These are phyloP conservation scores for Aureobasidium leucospermi DNA, from an alignment of 2,329 filamentous ascomycete species.

Conservation along the genomic window DNA sequence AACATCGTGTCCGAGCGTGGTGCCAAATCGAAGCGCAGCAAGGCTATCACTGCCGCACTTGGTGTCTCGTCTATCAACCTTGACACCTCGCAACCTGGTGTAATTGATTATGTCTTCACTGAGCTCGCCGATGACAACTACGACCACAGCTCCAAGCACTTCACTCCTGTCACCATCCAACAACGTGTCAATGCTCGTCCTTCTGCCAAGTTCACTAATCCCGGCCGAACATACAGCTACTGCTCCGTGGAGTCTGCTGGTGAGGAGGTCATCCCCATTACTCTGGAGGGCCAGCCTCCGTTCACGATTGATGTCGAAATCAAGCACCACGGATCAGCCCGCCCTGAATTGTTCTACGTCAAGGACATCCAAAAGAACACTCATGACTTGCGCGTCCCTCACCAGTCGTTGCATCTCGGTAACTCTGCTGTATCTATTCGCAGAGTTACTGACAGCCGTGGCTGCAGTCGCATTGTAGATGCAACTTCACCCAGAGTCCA, in stretches of 20 bases:
- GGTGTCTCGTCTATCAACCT: constrained; percentile 72
- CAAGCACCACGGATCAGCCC: constrained; percentile 76
- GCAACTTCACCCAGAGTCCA: constrained; percentile 63
- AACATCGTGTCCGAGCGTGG: constrained; percentile 63
- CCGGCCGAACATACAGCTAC: constrained; percentile 91
- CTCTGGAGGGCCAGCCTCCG: constrained; percentile 72
- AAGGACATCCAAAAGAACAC: constrained; percentile 67
- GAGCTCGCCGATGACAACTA: constrained; percentile 82
- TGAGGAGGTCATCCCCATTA: constrained; percentile 83
- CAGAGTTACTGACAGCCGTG: constrained; percentile 78
- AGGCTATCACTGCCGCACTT: constrained; percentile 69
- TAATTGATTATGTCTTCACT: constrained; percentile 79
- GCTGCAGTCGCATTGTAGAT: constrained; percentile 74
- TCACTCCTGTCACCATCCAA: constrained; percentile 61
- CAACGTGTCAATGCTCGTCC: constrained; percentile 83
- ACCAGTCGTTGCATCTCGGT: constrained; percentile 77
- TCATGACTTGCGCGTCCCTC: constrained; percentile 77
- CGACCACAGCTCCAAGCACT: constrained; percentile 59
- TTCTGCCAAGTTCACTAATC: constrained; percentile 71
- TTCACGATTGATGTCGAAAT: constrained; percentile 90
- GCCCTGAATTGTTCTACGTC: constrained; percentile 74
- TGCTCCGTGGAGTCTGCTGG: constrained; percentile 72
- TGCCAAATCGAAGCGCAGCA: constrained; percentile 56
- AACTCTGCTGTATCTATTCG: constrained; percentile 83
- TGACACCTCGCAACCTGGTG: constrained; percentile 75